A percentile compares a stretch with the other conserved stretches of the same genome.
Evolutionary conservation across 169 alveolate species (phyloP).

Genomic region (Plasmodium reichenowi): DNA sequence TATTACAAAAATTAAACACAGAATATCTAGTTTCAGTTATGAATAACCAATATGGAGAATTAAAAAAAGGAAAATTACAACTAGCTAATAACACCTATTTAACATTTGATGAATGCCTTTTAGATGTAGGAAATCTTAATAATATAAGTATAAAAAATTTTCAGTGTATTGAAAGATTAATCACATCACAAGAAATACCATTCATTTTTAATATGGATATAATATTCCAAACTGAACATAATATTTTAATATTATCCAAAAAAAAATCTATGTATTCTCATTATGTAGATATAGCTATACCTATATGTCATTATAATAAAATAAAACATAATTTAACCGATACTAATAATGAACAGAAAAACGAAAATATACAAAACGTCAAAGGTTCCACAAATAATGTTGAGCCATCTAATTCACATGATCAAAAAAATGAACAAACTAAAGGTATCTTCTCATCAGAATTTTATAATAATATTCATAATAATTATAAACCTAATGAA

Average conservation of each 20-base stretch:
- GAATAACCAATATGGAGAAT: slow-evolving; percentile 66
- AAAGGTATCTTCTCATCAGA: slow-evolving; percentile 29
- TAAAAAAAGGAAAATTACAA: slow-evolving; percentile 71
- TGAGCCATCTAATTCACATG: not conserved
- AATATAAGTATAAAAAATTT: slow-evolving; percentile 59
- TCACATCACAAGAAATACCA: slow-evolving; percentile 60
- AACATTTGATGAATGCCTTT: slow-evolving; percentile 62
- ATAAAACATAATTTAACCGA: not conserved
- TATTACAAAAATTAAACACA: slow-evolving; percentile 25
- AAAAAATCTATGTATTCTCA: slow-evolving; percentile 65
- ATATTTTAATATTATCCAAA: slow-evolving; percentile 49
- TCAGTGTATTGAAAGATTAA: slow-evolving; percentile 63
- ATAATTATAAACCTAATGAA: slow-evolving; percentile 49
- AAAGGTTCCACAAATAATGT: not conserved
- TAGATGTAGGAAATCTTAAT: slow-evolving; percentile 62
- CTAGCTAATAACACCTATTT: slow-evolving; percentile 69
- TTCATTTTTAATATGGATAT: slow-evolving; percentile 56
- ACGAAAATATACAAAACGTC: not conserved
- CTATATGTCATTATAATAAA: slow-evolving; percentile 18
- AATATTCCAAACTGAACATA: slow-evolving; percentile 59
- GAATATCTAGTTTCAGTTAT: slow-evolving; percentile 61
- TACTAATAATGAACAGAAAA: not conserved
- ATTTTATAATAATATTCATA: slow-evolving; percentile 27
- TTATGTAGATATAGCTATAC: slow-evolving; percentile 57
- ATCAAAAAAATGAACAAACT: slow-evolving; percentile 1